Percentiles rank a stretch among this genome's conserved stretches.
Conservation (phyloP, 208 protist genomes). For the Trypanosoma mega region DNA sequence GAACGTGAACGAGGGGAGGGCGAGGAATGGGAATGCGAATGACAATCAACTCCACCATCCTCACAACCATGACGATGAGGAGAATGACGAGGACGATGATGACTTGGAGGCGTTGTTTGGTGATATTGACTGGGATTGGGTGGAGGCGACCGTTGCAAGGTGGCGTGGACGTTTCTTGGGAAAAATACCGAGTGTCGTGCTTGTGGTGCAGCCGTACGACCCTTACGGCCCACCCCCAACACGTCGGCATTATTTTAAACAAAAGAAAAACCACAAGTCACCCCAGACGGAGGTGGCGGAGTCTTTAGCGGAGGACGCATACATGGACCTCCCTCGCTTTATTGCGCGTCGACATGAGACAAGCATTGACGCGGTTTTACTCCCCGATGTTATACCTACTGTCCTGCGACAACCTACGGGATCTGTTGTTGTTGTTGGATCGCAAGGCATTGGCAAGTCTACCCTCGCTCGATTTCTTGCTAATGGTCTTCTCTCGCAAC, state of each 20-base stretch:
- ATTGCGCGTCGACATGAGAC: slow-evolving; percentile 41
- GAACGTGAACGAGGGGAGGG: slow-evolving; percentile 12
- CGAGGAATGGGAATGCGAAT: slow-evolving; percentile 21
- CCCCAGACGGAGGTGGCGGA: not conserved
- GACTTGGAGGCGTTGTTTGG: slow-evolving; percentile 72
- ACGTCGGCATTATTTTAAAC: slow-evolving; percentile 23
- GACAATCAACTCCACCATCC: slow-evolving; percentile 6
- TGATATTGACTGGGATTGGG: slow-evolving; percentile 83
- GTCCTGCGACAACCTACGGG: slow-evolving; percentile 35
- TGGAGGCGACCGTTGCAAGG: slow-evolving; percentile 43
- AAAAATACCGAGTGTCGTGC: slow-evolving; percentile 37
- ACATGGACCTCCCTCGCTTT: slow-evolving; percentile 72
- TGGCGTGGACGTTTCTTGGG: slow-evolving; percentile 48
- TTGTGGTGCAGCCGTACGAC: slow-evolving; percentile 62
- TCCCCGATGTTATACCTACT: slow-evolving; percentile 56
- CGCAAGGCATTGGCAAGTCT: slow-evolving; percentile 78
- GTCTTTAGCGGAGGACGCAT: slow-evolving; percentile 24
- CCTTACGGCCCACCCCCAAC: slow-evolving; percentile 17
- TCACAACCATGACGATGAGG: slow-evolving; percentile 21
- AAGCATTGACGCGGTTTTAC: slow-evolving; percentile 47
- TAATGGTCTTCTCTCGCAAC: slow-evolving; percentile 76
- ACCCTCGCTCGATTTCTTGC: slow-evolving; percentile 77
- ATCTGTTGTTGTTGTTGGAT: slow-evolving; percentile 71
- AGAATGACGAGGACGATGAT: slow-evolving; percentile 20
- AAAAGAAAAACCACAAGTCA: slow-evolving; percentile 11